Conservation (phyloP, 2,329 filamentous ascomycete genomes). For the Talaromyces sp. region DNA sequence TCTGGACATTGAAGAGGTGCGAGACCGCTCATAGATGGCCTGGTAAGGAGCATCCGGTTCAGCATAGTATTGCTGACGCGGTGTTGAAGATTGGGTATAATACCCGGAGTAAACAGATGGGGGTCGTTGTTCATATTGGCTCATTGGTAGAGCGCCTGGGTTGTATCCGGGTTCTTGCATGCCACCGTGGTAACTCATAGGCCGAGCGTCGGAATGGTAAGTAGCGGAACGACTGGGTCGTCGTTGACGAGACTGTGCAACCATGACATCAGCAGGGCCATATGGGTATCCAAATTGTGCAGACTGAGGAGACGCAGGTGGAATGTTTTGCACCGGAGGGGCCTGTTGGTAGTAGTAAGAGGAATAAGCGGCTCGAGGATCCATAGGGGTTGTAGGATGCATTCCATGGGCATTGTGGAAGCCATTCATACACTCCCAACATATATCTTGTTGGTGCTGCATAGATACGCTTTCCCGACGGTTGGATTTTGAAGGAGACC, state of each 20-base stretch:
- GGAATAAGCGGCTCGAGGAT: conserved; percentile 28
- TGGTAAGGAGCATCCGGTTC: conserved; percentile 22
- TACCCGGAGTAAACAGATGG: conserved; percentile 36
- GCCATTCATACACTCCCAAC: conserved; percentile 31
- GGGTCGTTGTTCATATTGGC: conserved; percentile 32
- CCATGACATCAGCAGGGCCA: conserved; percentile 31
- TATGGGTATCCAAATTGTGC: conserved; percentile 26
- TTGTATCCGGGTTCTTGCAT: conserved; percentile 31
- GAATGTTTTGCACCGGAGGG: conserved; percentile 26
- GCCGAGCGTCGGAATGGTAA: conserved; percentile 30
- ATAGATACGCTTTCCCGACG: conserved; percentile 29
- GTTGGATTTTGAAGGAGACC: conserved; percentile 31
- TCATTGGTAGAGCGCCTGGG: conserved; percentile 22
- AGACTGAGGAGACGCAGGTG: conserved; percentile 24
- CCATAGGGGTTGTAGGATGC: conserved; percentile 29
- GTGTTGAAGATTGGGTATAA: conserved; percentile 28
- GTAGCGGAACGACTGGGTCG: conserved; percentile 30
- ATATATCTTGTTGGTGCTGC: conserved; percentile 26
- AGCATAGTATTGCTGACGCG: conserved; percentile 24
- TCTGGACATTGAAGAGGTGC: conserved; percentile 32
- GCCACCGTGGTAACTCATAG: conserved; percentile 36
- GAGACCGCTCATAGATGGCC: conserved; percentile 25
- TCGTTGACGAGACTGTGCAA: conserved; percentile 24
- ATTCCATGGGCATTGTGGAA: conserved; percentile 21
- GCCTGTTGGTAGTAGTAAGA: conserved; percentile 24